These are phyloP conservation scores for Hanseniaspora meyeri DNA, from an alignment of 805 yeast genomes.

Conservation along the genomic window DNA sequence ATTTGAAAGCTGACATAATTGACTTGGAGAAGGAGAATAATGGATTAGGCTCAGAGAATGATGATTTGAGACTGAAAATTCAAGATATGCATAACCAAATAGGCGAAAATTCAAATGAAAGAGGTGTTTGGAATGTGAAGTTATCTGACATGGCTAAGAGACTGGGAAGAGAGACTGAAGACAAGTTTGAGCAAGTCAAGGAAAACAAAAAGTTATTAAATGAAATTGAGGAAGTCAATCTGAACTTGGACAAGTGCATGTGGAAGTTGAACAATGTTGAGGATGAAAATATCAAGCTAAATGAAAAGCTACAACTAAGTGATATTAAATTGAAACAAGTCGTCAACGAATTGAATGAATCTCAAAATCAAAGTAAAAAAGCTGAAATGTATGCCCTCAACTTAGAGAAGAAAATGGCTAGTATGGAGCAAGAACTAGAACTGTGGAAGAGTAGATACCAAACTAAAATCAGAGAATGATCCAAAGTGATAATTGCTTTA, in stretches of 20 bases:
- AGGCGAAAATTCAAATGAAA: constrained; percentile 32
- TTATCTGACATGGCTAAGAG: constrained; percentile 41
- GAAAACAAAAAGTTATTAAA: constrained; percentile 39
- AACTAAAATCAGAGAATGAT: constrained; percentile 19
- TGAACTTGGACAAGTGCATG: constrained; percentile 40
- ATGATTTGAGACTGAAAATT: constrained; percentile 37
- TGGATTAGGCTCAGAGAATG: constrained; percentile 37
- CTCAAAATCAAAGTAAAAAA: constrained; percentile 33
- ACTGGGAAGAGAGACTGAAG: constrained; percentile 36
- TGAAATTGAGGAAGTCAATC: constrained; percentile 41
- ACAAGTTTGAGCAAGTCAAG: constrained; percentile 42
- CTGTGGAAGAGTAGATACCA: constrained; percentile 39
- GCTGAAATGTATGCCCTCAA: constrained; percentile 47
- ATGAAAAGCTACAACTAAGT: constrained; percentile 37
- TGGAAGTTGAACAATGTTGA: constrained; percentile 40
- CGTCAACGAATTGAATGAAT: constrained; percentile 35
- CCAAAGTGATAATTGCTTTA: not conserved
- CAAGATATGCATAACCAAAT: constrained; percentile 23
- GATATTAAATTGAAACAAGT: constrained; percentile 33
- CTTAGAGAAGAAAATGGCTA: constrained; percentile 39
- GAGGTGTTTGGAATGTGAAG: constrained; percentile 46
- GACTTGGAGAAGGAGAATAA: constrained; percentile 44
- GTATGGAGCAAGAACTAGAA: constrained; percentile 44
- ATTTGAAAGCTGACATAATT: constrained; percentile 41
- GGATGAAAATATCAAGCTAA: constrained; percentile 47